These are phyloP conservation scores for Fusarium proliferatum DNA, from an alignment of 2,329 filamentous ascomycete species.

Conservation along the genomic window DNA sequence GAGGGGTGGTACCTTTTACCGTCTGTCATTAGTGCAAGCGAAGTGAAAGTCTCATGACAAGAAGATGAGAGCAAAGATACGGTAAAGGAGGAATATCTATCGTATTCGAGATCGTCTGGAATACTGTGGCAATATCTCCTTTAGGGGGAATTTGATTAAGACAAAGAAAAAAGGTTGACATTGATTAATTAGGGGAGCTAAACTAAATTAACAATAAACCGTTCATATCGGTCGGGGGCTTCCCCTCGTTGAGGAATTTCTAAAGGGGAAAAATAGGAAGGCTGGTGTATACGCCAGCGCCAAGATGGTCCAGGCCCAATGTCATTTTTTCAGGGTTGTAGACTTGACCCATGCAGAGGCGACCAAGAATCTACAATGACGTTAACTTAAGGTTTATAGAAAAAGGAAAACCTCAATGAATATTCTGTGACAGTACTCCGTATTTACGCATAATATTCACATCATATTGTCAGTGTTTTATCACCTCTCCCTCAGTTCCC, in stretches of 20 bases:
- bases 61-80: neutral
- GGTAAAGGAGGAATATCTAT: neutral
- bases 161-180: constrained; percentile 12
- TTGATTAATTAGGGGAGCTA: constrained; percentile 17
- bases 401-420: neutral
- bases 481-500: neutral
- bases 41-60: constrained; percentile 20
- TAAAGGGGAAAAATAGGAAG: constrained; percentile 29
- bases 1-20: constrained; percentile 14
- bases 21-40: constrained; percentile 22
- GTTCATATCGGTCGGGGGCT: constrained; percentile 19
- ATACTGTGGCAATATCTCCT: constrained; percentile 7
- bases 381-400: constrained; percentile 5
- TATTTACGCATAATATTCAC: neutral
- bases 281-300: constrained; percentile 21
- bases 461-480: neutral
- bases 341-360: neutral
- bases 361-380: constrained; percentile 7
- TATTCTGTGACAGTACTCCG: neutral
- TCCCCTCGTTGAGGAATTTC: constrained; percentile 22
- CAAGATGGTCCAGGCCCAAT: constrained; percentile 6
- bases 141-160: neutral
- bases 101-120: constrained; percentile 16
- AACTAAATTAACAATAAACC: constrained; percentile 14
- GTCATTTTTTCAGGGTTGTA: constrained; percentile 6